Base-by-base conservation (phyloP, 1,139 yeast species). In the Blastobotrys indianensis region DNA sequence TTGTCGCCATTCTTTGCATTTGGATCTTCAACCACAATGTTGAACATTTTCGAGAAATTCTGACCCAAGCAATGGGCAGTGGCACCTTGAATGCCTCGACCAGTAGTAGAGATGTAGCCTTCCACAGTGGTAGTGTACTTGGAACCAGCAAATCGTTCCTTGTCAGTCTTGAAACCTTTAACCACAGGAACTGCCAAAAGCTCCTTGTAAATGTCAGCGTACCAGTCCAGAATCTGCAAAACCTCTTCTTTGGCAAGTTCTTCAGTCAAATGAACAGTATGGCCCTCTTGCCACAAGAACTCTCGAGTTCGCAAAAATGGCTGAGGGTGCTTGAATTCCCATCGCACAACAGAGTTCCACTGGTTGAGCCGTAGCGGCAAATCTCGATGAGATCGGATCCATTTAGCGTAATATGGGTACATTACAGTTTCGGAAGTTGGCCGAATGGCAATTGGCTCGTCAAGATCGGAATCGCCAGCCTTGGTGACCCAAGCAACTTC, bases 281-380 rank as follows among this genome's bases (percentile, higher is more conserved):
- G 99, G 56, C 99, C 99, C 73, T 94, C 99, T 73, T 94, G 99
- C 99, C 99, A 94, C 68, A 94, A 76, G 72, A 94, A 94, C 71
- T 94, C 99, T 73, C 99, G 84, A 12, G 98, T 94, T 77, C 99
- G 85, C 64, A 94, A 74, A 71, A 94, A 94, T 48, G 99, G 99
- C 72, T 94, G 99, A 49, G 99, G 99, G 68, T 94, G 97, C 75
- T 94, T 94, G 75, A 94, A 94, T 72, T 94, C 99, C 99, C 98
- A 94, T 76, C 99, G 83, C 44, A 94, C 98, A 45, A 94, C 97
- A 17, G 97, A 90, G 73, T 94, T 94, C 99, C 99, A 94, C 72
- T 94, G 99, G 74, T 94, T 92, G 65, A 92, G 77, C 63, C 85
- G 86, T 70, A 94, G 76, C 51, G 99, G 99, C 66, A 94, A 77